Evolutionary conservation across 306 rosid species (phyloP), one percentile per base, ranked within the genome.

Genomic region (Cucumis cinereus): DNA sequence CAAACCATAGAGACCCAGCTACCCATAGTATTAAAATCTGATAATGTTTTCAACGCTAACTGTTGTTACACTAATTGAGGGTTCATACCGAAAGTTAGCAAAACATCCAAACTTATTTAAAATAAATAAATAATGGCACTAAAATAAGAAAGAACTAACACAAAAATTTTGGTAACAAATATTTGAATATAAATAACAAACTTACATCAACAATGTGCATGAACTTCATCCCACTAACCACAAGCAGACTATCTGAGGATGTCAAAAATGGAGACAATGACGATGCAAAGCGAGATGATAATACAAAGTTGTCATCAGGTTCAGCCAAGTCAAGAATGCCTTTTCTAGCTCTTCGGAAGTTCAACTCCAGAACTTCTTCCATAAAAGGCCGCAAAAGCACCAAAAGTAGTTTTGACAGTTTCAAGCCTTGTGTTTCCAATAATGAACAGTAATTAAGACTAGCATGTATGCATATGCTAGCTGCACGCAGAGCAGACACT

Each of bases 281-380:
- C 78, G 93, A 85, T 23, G 85, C 90, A 77, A 83, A 89, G 77
- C 77, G 84, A 71, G 97, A 90, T 62, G 93, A 88, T 78, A 88
- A 82, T 4, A 82, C 71, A 81, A 85, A 83, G 86, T 85, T 75
- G 55, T 88, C 93, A 64, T 81, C 89, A 71, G 89, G 82, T 72
- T 89, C 98, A 60, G 83, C 84, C 90, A 89, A 84, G 84, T 89
- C 96, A 77, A 94, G 91, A 79, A 92, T 81, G 59, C 50, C 85
- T 87, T 83, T 89, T 81, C 96, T 88, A 76, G 98, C 99, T 62
- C 98, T 84, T 80, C 98, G 88, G 60, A 94, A 92, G 80, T 92
- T 94, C 81, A 88, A 85, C 81, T 94, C 99, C 78, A 94, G 81
- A 78, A 92, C 96, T 86, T 90, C 98, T 88, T 94, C 99, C 77